Evolutionary conservation across 768 basidiomycete species (phyloP).

Genomic region (Suillus lakei): DNA sequence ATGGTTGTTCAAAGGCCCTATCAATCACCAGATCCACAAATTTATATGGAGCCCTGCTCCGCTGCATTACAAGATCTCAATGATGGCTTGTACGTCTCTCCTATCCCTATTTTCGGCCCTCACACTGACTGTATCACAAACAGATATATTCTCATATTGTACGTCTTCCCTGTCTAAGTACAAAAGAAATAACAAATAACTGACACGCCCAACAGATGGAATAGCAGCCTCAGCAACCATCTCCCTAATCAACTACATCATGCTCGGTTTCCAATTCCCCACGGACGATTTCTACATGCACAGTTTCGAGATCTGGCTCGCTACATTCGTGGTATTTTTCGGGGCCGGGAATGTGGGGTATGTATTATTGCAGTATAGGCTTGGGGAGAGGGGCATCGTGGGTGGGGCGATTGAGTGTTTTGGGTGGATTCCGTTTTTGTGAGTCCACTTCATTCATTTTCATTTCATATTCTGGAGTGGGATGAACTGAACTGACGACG

Average conservation of each 20-base stretch:
- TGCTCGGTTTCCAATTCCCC: slow-evolving; percentile 74
- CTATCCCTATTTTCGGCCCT: background rate
- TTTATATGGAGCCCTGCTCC: slow-evolving; percentile 82
- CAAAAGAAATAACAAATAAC: background rate
- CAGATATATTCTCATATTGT: slow-evolving; percentile 61
- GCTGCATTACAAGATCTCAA: slow-evolving; percentile 80
- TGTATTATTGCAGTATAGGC: slow-evolving; percentile 72
- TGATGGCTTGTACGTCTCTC: slow-evolving; percentile 52
- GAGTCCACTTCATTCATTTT: slow-evolving; percentile 15
- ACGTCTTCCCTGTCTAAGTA: slow-evolving; percentile 21
- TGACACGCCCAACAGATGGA: slow-evolving; percentile 38
- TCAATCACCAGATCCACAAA: slow-evolving; percentile 77
- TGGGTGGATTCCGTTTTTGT: slow-evolving; percentile 43
- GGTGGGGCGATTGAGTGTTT: slow-evolving; percentile 31
- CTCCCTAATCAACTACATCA: slow-evolving; percentile 70
- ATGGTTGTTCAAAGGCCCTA: slow-evolving; percentile 82
- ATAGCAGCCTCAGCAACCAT: slow-evolving; percentile 73
- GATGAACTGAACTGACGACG: background rate
- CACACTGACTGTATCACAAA: slow-evolving; percentile 8
- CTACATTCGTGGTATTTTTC: slow-evolving; percentile 78
- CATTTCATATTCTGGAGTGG: too few relatives aligned
- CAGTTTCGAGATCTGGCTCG: slow-evolving; percentile 81
- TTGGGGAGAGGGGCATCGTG: slow-evolving; percentile 47
- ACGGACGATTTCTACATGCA: slow-evolving; percentile 81
- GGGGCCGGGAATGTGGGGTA: slow-evolving; percentile 75